Base-by-base conservation (phyloP, 73 alveolate species). In the Paramecium sonneborni region DNA sequence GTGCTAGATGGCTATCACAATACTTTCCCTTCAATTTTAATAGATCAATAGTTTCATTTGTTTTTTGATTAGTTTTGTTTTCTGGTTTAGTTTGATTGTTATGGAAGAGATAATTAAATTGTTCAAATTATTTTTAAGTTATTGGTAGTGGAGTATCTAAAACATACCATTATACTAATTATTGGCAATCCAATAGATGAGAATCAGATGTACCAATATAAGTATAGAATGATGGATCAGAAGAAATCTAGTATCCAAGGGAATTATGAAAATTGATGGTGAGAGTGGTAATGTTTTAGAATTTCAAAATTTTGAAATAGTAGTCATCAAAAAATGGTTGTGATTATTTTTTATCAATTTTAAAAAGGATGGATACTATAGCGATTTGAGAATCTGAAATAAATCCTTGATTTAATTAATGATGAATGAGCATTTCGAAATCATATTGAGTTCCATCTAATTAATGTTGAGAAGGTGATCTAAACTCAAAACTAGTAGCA, bases 291-390 rank as follows among this genome's bases (percentile, higher is more conserved):
- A 46, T 30, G 48, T 62, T 32, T 12, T 62, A 46, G 24, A 23
- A 2, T 32, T 62, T 62, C 26, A 62, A 30, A 9, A 26, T 62
- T 12, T 14, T 62, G 84, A 62, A 62, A 62, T 62, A 62, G 44
- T 62, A 62, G 6, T 62, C 84, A 62, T 62, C 84, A 62, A 62
- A 62, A 62, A 62, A 62, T 26, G 84, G 84, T 62, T 62, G 44
- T 26, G 84, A 62, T 62, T 30, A 1, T 12, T 26, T 24, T 32
- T 62, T 62, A 62, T 62, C 84, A 62, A 62, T 62, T 32, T 62
- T 62, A 28, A 62, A 62, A 28, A 62, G 44, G 20, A 62, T 62
- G 12, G 84, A 62, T 32, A 62, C 84, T 3, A 62, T 32, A 4
- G 84, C 84, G 3, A 26, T 26, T 26, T 62, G 26, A 3, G 84